Evolutionary conservation across 1,284 basidiomycete species (phyloP).

Genomic region (Stereum hirsutum): DNA sequence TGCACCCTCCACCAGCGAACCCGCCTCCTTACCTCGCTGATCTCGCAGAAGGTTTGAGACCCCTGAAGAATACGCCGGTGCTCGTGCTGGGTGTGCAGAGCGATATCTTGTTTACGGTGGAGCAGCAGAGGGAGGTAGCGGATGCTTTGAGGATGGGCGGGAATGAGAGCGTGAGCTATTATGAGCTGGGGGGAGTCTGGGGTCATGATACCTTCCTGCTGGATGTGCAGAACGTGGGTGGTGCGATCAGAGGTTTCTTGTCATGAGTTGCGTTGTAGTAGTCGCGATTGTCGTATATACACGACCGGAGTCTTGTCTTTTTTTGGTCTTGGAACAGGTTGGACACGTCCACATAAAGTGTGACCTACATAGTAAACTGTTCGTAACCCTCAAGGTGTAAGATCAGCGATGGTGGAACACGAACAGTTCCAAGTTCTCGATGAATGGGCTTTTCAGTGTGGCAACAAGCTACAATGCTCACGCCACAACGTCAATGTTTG

Average conservation of each 20-base stretch:
- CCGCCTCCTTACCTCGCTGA: slow-evolving; percentile 72
- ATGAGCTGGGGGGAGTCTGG: slow-evolving; percentile 97
- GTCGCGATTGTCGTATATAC: too few species aligned
- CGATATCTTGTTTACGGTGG: slow-evolving; percentile 95
- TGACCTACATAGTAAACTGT: too few species aligned
- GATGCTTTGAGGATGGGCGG: slow-evolving; percentile 89
- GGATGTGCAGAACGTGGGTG: slow-evolving; percentile 72
- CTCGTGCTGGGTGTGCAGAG: slow-evolving; percentile 93
- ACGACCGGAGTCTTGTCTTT: too few species aligned
- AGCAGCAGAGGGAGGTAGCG: slow-evolving; percentile 93
- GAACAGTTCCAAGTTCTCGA: too few species aligned
- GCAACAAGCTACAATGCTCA: too few species aligned
- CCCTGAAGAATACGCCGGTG: slow-evolving; percentile 72
- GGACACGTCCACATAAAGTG: too few species aligned
- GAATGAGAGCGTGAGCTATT: slow-evolving; percentile 86
- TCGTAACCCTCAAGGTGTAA: too few species aligned
- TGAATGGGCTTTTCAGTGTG: too few species aligned
- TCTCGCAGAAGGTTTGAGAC: slow-evolving; percentile 76
- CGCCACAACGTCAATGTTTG: too few species aligned
- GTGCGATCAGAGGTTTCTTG: slow-evolving; percentile 73
- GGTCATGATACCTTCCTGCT: slow-evolving; percentile 95
- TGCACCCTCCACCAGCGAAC: slow-evolving; percentile 49
- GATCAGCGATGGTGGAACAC: too few species aligned
- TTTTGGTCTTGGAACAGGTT: too few species aligned
- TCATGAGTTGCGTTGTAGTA: too few species aligned